These are phyloP conservation scores for Lolium perenne DNA, from an alignment of 176 grass and related monocot genomes.

Conservation along the genomic window DNA sequence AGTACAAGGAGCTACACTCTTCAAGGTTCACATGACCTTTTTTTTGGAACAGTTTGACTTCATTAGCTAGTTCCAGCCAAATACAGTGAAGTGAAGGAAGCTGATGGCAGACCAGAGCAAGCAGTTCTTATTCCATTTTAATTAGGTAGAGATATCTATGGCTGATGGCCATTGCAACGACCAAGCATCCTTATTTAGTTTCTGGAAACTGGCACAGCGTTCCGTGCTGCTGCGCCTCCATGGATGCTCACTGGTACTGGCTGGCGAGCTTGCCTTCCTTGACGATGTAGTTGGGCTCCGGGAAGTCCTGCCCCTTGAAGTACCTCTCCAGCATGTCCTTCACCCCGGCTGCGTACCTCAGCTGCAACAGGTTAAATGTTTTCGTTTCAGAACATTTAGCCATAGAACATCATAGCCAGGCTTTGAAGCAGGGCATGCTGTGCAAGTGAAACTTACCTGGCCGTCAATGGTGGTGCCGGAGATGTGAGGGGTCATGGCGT, in stretches of 20 bases:
- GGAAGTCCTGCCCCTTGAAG: slow-evolving; percentile 93
- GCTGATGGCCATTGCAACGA: neutral
- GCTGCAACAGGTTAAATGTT: slow-evolving; percentile 37
- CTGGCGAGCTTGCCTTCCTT: slow-evolving; percentile 78
- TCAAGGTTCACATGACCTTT: neutral
- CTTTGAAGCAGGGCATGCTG: neutral
- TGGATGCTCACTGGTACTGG: slow-evolving; percentile 59
- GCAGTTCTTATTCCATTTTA: neutral
- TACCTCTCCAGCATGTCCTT: slow-evolving; percentile 84
- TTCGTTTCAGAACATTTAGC: neutral
- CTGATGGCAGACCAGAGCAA: slow-evolving; percentile 2
- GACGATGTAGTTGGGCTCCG: slow-evolving; percentile 78
- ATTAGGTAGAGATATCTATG: neutral
- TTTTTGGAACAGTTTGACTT: neutral
- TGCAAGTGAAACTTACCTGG: slow-evolving; percentile 50
- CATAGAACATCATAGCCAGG: neutral
- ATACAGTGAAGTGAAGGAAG: neutral
- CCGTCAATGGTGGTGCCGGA: slow-evolving; percentile 91
- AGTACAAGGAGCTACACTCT: neutral
- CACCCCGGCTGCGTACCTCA: slow-evolving; percentile 67
- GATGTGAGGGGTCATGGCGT: slow-evolving; percentile 87
- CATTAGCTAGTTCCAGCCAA: neutral
- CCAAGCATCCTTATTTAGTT: neutral
- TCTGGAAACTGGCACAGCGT: neutral
- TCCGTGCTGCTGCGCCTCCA: neutral